Evolutionary conservation across 2,329 filamentous ascomycete genomes (phyloP), one percentile per base, ranked within the genome.

Genomic region (Colletotrichum sp.): DNA sequence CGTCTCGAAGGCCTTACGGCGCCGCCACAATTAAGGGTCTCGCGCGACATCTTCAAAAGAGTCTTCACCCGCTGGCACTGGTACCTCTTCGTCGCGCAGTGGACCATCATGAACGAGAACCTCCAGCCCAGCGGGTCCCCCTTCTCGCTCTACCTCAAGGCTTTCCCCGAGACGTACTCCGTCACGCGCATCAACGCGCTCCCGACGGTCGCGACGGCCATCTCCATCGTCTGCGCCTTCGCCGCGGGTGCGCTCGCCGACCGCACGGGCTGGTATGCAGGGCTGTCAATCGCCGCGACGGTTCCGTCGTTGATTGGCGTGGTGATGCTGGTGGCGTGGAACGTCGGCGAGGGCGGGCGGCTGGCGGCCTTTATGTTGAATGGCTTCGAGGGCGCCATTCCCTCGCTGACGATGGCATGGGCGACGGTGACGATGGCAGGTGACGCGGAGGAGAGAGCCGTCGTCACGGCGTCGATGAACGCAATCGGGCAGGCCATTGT

Each of bases 381-480:
- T 39, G 85, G 85, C 1, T 85, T 86, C 55, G 83, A 84, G 74
- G 82, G 81, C 32, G 83, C 83, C 68, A 79, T 81, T 74, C 83
- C 78, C 19, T 82, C 81, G 0, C 79, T 86, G 68, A 83, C 82
- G 9, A 86, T 86, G 85, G 82, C 82, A 12, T 86, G 84, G 85
- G 84, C 85, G 27, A 84, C 84, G 0, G 78, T 84, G 4, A 78
- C 81, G 11, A 85, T 85, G 83, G 80, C 81, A 3, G 81, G 83
- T 13, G 83, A 85, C 59, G 84, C 84, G 9, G 85, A 87, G 70
- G 85, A 87, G 75, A 80, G 85, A 25, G 85, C 85, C 3, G 80
- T 86, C 3, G 84, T 86, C 8, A 86, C 84, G 19, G 85, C 84
- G 1, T 86, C 84, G 34, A 87, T 87, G 85, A 87, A 86, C 64